Conservation (phyloP, 495 filamentous ascomycete species). For the Thozetella sp. region DNA sequence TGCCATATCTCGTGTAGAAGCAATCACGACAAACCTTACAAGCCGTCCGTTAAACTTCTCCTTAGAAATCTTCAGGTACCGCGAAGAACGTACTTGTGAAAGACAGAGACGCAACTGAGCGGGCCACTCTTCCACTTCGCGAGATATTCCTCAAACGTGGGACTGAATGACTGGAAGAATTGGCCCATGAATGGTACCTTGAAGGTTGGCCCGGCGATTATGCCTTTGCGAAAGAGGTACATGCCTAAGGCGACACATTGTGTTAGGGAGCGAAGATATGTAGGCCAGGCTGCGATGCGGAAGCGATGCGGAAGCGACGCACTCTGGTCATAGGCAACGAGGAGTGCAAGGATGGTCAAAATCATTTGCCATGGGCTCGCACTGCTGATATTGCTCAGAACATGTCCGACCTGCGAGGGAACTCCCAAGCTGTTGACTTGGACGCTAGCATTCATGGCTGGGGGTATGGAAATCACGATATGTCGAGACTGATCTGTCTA, state of each 20-base stretch:
- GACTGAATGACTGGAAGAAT: slow-evolving; percentile 91
- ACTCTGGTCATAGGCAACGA: slow-evolving; percentile 88
- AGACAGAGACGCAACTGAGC: slow-evolving; percentile 96
- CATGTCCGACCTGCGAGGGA: slow-evolving; percentile 41
- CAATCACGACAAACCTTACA: slow-evolving; percentile 92
- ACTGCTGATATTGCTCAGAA: slow-evolving; percentile 45
- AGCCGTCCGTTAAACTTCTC: slow-evolving; percentile 5
- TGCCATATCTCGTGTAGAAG: slow-evolving; percentile 92
- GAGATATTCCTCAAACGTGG: slow-evolving; percentile 87
- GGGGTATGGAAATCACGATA: too few relatives aligned
- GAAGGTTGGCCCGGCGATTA: slow-evolving; percentile 77
- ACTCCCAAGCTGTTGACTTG: slow-evolving; percentile 13
- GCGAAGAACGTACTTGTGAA: slow-evolving; percentile 81
- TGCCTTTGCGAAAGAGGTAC: slow-evolving; percentile 84
- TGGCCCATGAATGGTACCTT: slow-evolving; percentile 97
- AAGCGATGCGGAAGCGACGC: slow-evolving; percentile 26
- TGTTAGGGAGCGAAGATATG: slow-evolving; percentile 1
- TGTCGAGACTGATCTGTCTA: too few relatives aligned
- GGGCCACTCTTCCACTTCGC: slow-evolving; percentile 89
- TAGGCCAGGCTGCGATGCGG: slow-evolving; percentile 1
- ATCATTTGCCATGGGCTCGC: slow-evolving; percentile 66
- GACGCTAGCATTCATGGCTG: too few relatives aligned
- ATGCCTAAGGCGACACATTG: slow-evolving; percentile 54
- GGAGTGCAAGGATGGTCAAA: slow-evolving; percentile 64
- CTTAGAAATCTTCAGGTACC: neutral